Conservation (phyloP, 306 rosid genomes). For the Trifolium dubium region DNA sequence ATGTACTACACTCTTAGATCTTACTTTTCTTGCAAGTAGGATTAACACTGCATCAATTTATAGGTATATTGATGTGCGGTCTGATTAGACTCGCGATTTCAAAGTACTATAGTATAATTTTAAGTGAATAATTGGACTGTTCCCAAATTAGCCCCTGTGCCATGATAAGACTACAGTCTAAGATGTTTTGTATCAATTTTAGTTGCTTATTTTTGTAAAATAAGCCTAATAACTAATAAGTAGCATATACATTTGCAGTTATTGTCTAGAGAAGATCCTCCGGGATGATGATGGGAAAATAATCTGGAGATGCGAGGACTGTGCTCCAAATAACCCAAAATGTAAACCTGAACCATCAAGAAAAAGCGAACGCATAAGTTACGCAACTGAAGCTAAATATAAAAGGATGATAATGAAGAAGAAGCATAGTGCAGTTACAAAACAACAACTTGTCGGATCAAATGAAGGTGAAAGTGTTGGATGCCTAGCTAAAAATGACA, state of each 20-base stretch:
- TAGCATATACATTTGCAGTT: constrained; percentile 35
- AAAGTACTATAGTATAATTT: neutral
- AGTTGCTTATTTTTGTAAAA: constrained; percentile 13
- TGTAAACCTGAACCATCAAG: constrained; percentile 4
- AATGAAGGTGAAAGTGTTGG: constrained; percentile 17
- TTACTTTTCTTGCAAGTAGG: neutral
- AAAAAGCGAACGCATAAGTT: constrained; percentile 43
- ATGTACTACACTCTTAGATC: neutral
- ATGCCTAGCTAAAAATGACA: constrained; percentile 7
- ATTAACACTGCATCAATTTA: neutral
- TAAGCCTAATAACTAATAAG: neutral
- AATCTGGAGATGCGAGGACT: constrained; percentile 48
- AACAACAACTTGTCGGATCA: constrained; percentile 4
- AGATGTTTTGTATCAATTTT: neutral
- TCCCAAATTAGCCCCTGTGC: neutral
- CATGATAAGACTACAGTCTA: neutral
- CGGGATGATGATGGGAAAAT: constrained; percentile 35
- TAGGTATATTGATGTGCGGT: neutral
- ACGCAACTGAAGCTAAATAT: constrained; percentile 37
- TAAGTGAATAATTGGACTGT: neutral
- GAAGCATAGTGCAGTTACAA: constrained; percentile 9
- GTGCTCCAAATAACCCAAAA: constrained; percentile 33
- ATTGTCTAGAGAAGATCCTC: constrained; percentile 34
- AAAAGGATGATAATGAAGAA: constrained; percentile 28
- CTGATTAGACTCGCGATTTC: neutral